Conservation (phyloP, 1,284 basidiomycete species). For the Peniophora sp. region DNA sequence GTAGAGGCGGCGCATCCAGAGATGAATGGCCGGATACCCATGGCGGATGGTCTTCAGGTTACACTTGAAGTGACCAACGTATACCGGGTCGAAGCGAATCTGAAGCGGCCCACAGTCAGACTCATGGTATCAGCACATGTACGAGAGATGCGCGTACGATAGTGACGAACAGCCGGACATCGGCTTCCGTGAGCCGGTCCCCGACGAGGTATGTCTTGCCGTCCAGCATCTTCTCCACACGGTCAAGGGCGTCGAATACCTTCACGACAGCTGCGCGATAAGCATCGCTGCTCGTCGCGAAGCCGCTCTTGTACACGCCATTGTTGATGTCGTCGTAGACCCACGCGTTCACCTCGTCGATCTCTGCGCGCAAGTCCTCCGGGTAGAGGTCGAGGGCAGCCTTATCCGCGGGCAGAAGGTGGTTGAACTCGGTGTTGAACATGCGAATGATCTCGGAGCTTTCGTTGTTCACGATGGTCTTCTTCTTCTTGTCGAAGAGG, state of each 20-base stretch:
- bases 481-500: conserved; percentile 87
- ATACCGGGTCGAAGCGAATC: conserved; percentile 76
- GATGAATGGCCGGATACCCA: conserved; percentile 77
- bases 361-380: conserved; percentile 59
- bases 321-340: conserved; percentile 82
- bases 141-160: conserved; percentile 46
- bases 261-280: conserved; percentile 72
- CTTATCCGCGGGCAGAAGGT: conserved; percentile 56
- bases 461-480: conserved; percentile 94
- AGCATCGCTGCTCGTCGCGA: conserved; percentile 76
- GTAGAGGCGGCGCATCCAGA: conserved; percentile 87
- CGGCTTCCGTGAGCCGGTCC: conserved; percentile 82
- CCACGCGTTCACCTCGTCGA: conserved; percentile 86
- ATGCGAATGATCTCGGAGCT: conserved; percentile 91
- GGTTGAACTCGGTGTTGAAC: conserved; percentile 81
- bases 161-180: conserved; percentile 87
- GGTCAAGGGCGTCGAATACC: conserved; percentile 75
- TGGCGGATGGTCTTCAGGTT: conserved; percentile 74
- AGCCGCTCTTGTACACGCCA: conserved; percentile 86
- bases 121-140: background rate
- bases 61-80: conserved; percentile 92
- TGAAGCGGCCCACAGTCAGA: conserved; percentile 13
- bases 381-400: conserved; percentile 77
- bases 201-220: conserved; percentile 84
- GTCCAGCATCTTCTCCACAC: conserved; percentile 68